A percentile compares a stretch with the other conserved stretches of the same genome.
Conservation (phyloP, 495 filamentous ascomycete species). For the Letharia lupina region DNA sequence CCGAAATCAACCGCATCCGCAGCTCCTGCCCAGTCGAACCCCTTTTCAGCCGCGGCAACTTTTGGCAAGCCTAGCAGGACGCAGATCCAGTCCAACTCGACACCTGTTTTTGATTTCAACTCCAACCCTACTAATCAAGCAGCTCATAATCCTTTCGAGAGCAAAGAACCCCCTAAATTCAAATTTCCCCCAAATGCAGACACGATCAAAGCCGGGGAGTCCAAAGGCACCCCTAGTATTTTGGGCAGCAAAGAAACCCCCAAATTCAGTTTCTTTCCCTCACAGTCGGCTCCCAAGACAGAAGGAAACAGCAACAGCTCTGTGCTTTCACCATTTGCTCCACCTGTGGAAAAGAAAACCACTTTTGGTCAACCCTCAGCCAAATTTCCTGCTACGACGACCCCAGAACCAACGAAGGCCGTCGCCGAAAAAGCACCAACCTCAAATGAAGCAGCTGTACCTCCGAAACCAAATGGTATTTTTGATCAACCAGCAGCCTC, state of each 20-base stretch:
- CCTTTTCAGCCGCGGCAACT: slow-evolving; percentile 4
- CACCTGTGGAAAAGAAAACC: neutral
- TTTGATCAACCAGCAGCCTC: slow-evolving; percentile 6
- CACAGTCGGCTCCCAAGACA: neutral
- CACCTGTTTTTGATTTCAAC: neutral
- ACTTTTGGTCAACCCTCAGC: slow-evolving; percentile 8
- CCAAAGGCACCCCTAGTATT: neutral
- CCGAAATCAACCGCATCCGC: neutral
- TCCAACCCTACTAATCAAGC: slow-evolving; percentile 4
- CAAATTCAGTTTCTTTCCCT: neutral
- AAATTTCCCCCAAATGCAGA: slow-evolving; percentile 2
- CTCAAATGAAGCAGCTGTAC: neutral
- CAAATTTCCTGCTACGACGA: neutral
- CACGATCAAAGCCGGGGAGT: neutral
- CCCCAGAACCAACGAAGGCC: neutral
- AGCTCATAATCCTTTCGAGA: neutral
- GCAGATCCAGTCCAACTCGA: neutral
- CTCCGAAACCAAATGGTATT: neutral
- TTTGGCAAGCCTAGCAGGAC: slow-evolving; percentile 9
- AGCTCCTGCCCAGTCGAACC: neutral
- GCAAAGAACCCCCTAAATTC: slow-evolving; percentile 12
- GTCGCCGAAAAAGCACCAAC: neutral
- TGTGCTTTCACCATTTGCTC: neutral
- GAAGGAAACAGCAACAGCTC: neutral
- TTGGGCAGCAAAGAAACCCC: neutral